A percentile compares a stretch with the other conserved stretches of the same genome.
Evolutionary conservation across 2,329 filamentous ascomycete genomes (phyloP).

Genomic region (Fusarium goolgardi): DNA sequence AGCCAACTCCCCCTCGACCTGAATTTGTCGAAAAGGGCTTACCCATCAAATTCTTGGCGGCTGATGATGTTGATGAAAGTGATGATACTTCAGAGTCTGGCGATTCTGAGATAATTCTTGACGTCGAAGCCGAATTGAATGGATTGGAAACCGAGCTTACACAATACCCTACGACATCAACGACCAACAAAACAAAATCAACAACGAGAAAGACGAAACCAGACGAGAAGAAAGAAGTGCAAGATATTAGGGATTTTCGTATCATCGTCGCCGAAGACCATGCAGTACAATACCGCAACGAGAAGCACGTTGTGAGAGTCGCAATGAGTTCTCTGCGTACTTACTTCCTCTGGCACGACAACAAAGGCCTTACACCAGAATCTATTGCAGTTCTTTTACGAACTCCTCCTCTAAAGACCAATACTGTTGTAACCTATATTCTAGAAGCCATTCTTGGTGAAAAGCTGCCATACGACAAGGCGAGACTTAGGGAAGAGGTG

Average conservation of each 20-base stretch:
- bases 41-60: conserved; percentile 67
- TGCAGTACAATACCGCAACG: conserved; percentile 52
- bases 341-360: conserved; percentile 73
- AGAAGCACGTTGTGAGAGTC: conserved; percentile 43
- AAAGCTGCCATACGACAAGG: conserved; percentile 61
- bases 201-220: background rate
- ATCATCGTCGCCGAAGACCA: conserved; percentile 58
- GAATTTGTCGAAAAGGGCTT: conserved; percentile 73
- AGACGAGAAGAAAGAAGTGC: background rate
- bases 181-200: background rate
- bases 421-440: conserved; percentile 70
- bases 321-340: conserved; percentile 60
- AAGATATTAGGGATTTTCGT: conserved; percentile 52
- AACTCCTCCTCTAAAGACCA: conserved; percentile 66
- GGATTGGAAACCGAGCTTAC: background rate
- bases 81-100: conserved; percentile 50
- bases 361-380: conserved; percentile 60
- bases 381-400: conserved; percentile 67
- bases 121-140: conserved; percentile 27
- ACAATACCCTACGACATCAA: conserved; percentile 1
- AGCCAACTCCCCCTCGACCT: conserved; percentile 78
- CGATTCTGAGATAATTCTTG: conserved; percentile 11
- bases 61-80: conserved; percentile 45
- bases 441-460: conserved; percentile 65
- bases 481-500: conserved; percentile 60